Percentiles rank a stretch among this genome's conserved stretches.
Conservation (phyloP, 768 basidiomycete genomes). For the Suillus lakei region DNA sequence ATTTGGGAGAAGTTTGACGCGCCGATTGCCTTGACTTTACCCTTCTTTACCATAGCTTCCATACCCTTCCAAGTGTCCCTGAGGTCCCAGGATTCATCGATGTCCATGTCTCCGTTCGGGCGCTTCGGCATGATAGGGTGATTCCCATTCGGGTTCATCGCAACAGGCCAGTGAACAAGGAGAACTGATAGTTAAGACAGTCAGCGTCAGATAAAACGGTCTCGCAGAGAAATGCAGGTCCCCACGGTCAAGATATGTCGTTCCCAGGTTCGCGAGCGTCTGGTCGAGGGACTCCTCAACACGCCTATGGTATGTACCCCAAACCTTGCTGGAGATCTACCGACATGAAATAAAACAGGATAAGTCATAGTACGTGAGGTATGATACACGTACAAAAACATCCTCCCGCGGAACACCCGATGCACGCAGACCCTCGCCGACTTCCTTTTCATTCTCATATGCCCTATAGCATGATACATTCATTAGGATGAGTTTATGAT, state of each 20-base stretch:
- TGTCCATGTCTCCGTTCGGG: slow-evolving; percentile 66
- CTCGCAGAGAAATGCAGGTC: slow-evolving; percentile 25
- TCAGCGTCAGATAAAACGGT: neutral
- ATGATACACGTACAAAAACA: slow-evolving; percentile 55
- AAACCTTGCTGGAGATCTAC: slow-evolving; percentile 74
- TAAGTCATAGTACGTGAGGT: neutral
- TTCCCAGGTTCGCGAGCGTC: slow-evolving; percentile 75
- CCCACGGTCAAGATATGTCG: slow-evolving; percentile 81
- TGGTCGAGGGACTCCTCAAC: slow-evolving; percentile 78
- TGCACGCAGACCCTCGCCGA: slow-evolving; percentile 77
- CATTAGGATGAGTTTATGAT: neutral
- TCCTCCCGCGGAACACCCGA: slow-evolving; percentile 80
- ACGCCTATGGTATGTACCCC: slow-evolving; percentile 68
- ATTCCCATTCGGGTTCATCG: slow-evolving; percentile 71
- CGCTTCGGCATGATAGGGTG: slow-evolving; percentile 60
- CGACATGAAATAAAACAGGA: neutral
- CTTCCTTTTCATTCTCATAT: slow-evolving; percentile 81
- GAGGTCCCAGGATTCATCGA: slow-evolving; percentile 68
- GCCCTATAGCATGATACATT: slow-evolving; percentile 40
- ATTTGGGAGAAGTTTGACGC: slow-evolving; percentile 76
- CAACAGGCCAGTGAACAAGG: slow-evolving; percentile 80
- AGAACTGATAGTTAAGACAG: slow-evolving; percentile 47
- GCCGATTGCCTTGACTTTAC: slow-evolving; percentile 70
- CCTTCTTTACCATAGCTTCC: slow-evolving; percentile 73
- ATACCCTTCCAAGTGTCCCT: slow-evolving; percentile 84